Conservation (phyloP, 768 basidiomycete genomes). For the Lepiota venenata region DNA sequence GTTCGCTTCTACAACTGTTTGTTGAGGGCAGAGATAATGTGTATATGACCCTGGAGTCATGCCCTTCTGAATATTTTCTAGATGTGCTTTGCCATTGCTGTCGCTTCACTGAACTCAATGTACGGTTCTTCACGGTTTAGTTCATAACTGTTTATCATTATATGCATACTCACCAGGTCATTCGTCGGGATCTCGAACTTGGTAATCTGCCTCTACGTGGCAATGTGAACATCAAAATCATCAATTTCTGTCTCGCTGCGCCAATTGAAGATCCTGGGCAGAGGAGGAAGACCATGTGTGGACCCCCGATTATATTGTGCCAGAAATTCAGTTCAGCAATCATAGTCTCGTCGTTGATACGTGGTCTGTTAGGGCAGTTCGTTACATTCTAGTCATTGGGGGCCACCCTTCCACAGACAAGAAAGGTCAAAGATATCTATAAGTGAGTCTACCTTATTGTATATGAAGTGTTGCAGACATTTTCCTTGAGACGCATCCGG, state of each 20-base stretch:
- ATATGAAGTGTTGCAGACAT: constrained; percentile 4
- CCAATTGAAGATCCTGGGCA: constrained; percentile 96
- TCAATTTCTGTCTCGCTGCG: constrained; percentile 96
- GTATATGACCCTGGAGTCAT: constrained; percentile 95
- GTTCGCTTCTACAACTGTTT: constrained; percentile 90
- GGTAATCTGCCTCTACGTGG: constrained; percentile 92
- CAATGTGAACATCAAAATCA: constrained; percentile 96
- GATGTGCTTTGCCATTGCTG: constrained; percentile 85
- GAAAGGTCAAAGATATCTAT: constrained; percentile 96
- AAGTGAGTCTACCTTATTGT: constrained; percentile 47
- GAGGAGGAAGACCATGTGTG: constrained; percentile 98
- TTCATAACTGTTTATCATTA: constrained; percentile 95
- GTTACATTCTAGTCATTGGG: constrained; percentile 92
- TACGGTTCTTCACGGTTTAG: constrained; percentile 91
- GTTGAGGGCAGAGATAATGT: constrained; percentile 95
- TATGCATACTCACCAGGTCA: constrained; percentile 96
- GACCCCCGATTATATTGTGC: constrained; percentile 99
- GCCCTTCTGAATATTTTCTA: constrained; percentile 86
- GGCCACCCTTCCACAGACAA: constrained; percentile 99
- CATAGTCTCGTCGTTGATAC: constrained; percentile 99
- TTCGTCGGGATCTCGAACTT: constrained; percentile 95
- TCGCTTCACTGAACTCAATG: constrained; percentile 88
- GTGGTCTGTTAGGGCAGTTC: constrained; percentile 96
- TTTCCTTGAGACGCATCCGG: constrained; percentile 69
- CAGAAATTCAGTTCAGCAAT: constrained; percentile 94